A percentile compares a stretch with the other conserved stretches of the same genome.
phyloP scores from a whole-genome alignment of 2,329 filamentous ascomycete species.

The Penicillium sp. region DNA sequence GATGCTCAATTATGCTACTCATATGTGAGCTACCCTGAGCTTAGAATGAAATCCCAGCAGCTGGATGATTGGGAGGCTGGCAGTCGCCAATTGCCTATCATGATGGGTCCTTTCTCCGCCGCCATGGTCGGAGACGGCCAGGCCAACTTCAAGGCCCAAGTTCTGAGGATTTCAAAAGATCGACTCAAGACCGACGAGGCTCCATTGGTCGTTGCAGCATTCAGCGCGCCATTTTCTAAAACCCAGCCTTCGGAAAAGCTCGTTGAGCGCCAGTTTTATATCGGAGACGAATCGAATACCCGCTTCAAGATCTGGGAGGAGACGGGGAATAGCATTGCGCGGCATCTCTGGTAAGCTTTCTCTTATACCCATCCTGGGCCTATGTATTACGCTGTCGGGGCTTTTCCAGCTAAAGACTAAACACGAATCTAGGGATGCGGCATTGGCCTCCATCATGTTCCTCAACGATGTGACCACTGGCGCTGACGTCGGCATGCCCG shows the following conservation, averaged over 20 bases:
- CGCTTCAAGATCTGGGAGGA: slow-evolving; percentile 64
- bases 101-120: slow-evolving; percentile 35
- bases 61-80: slow-evolving; percentile 36
- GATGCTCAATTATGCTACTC: slow-evolving; percentile 38
- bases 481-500: slow-evolving; percentile 24
- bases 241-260: slow-evolving; percentile 53
- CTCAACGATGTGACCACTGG: slow-evolving; percentile 50
- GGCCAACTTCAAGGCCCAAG: slow-evolving; percentile 28
- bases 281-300: slow-evolving; percentile 42
- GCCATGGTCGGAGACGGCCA: slow-evolving; percentile 12
- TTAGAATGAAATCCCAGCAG: not conserved
- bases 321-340: slow-evolving; percentile 72
- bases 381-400: too few relatives aligned
- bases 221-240: slow-evolving; percentile 52
- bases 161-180: slow-evolving; percentile 19
- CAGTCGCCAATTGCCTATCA: slow-evolving; percentile 38
- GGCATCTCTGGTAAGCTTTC: slow-evolving; percentile 67
- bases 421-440: slow-evolving; percentile 56
- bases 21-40: slow-evolving; percentile 14
- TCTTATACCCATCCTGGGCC: not conserved
- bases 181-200: slow-evolving; percentile 28
- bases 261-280: slow-evolving; percentile 59
- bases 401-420: not conserved
- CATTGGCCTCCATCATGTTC: slow-evolving; percentile 60
- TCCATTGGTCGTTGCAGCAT: slow-evolving; percentile 60